Base-by-base conservation (phyloP, 2,329 filamentous ascomycete genomes). In the Sphaerulina musiva region DNA sequence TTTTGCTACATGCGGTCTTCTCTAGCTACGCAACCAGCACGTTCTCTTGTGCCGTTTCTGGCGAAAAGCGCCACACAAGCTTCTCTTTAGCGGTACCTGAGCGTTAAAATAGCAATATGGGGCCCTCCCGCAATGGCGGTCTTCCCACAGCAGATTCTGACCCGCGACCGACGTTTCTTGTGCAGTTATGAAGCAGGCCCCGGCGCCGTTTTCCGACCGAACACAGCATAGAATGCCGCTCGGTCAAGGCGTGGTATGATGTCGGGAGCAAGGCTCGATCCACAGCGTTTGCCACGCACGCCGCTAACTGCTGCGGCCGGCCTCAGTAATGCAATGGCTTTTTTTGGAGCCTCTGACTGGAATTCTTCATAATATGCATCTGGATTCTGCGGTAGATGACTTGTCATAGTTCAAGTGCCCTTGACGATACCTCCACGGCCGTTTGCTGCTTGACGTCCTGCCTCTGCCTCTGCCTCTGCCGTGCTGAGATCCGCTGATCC, bases 241-340 rank as follows among this genome's bases (percentile, higher is more conserved):
- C 34, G 12, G 34, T 38, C 34, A 38, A 38, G 34, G 12, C 34
- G 12, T 38, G 34, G 34, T 38, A 38, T 38, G 34, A 38, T 38
- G 12, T 38, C 34, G 34, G 12, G 12, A 40, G 38, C 20, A 20
- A 38, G 34, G 34, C 10, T n/a, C 34, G 12, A 38, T 6, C 8
- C 34, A 38, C 34, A 38, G 12, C 12, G 10, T 11, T 38, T 38
- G 34, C 12, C 10, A 38, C 34, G 34, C 10, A 38, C 34, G 34
- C 48, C 29, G 48, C 48, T 40, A 44, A 45, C 41, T 9, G 41
- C 26, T 29, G 26, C 26, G 26, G 26, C 26, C 29, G 39, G 14
- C 23, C 17, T 40, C 29, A 51, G 48, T 51, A 51, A 51, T 51
- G 31, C 48, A 20, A 29, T 51, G 48, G 40, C 31, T 36, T 34